Evolutionary conservation across 176 grass and related monocot genomes (phyloP).

Genomic region (Triticum turgidum): DNA sequence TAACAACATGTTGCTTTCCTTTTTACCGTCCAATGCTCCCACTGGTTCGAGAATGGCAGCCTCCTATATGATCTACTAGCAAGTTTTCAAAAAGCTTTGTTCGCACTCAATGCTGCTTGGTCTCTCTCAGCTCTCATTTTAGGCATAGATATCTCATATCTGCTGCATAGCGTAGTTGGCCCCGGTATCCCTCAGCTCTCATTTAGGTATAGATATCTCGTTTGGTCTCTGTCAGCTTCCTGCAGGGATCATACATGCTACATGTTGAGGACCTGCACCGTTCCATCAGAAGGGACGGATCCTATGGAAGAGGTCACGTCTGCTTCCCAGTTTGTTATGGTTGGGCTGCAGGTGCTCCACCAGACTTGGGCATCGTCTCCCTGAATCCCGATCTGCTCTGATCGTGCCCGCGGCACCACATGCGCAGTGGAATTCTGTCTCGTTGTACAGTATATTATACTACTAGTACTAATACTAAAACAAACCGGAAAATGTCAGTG

Average conservation of each 20-base stretch:
- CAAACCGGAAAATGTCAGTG: constrained; percentile 20
- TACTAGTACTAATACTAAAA: not conserved
- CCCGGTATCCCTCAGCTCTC: not conserved
- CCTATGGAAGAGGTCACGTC: not conserved
- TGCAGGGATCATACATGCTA: not conserved
- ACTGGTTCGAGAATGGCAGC: no score
- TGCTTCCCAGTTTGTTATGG: not conserved
- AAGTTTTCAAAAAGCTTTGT: not conserved
- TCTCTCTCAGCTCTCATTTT: not conserved
- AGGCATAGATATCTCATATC: not conserved
- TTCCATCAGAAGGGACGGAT: not conserved
- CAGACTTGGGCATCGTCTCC: not conserved
- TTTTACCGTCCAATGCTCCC: not conserved
- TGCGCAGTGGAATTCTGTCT: not conserved
- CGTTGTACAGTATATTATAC: not conserved
- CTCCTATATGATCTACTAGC: no score
- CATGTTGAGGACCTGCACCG: no score
- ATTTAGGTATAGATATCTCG: no score
- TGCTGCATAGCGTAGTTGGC: not conserved
- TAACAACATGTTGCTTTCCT: constrained; percentile 4
- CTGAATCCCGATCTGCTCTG: not conserved
- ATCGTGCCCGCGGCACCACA: not conserved
- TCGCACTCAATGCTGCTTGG: not conserved
- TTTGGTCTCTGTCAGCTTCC: not conserved
- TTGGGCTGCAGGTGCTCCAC: not conserved